phyloP scores from a whole-genome alignment of 1,284 basidiomycete genomes.

The Violaceomyces palustris region DNA sequence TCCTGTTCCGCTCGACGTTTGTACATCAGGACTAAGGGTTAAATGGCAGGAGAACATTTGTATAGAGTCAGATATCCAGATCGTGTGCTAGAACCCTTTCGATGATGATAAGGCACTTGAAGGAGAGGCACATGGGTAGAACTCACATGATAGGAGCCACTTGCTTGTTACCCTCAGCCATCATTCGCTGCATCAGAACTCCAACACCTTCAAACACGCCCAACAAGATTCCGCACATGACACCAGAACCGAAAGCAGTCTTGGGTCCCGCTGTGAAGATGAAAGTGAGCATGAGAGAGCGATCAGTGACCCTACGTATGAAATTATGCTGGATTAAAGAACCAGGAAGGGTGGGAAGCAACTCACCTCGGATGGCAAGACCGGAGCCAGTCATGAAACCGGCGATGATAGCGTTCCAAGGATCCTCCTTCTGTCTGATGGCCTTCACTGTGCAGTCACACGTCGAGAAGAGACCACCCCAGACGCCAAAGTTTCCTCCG shows the following conservation, averaged over 20 bases:
- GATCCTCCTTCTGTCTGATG: constrained; percentile 92
- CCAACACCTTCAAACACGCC: constrained; percentile 85
- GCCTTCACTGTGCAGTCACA: constrained; percentile 98
- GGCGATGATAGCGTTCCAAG: constrained; percentile 97
- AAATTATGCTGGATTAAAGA: no score
- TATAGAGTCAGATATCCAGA: no score
- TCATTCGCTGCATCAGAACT: constrained; percentile 74
- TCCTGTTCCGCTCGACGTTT: no score
- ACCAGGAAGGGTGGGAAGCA: neutral
- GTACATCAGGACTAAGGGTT: no score
- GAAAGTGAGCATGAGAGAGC: constrained; percentile 3
- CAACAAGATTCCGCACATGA: constrained; percentile 92
- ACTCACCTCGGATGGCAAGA: constrained; percentile 79
- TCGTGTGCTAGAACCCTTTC: no score
- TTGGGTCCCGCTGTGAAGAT: constrained; percentile 83
- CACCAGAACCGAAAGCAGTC: constrained; percentile 80
- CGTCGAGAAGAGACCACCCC: constrained; percentile 73
- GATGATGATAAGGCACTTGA: no score
- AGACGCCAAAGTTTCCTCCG: constrained; percentile 95
- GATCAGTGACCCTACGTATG: neutral
- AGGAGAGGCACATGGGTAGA: neutral
- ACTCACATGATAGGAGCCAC: constrained; percentile 42
- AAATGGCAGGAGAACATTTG: no score
- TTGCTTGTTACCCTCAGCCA: constrained; percentile 67
- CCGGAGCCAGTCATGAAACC: constrained; percentile 98